A percentile compares a stretch with the other conserved stretches of the same genome.
These are phyloP conservation scores for Tetragonia tetragonoides DNA, from an alignment of 148 eudicot genomes.

Conservation along the genomic window DNA sequence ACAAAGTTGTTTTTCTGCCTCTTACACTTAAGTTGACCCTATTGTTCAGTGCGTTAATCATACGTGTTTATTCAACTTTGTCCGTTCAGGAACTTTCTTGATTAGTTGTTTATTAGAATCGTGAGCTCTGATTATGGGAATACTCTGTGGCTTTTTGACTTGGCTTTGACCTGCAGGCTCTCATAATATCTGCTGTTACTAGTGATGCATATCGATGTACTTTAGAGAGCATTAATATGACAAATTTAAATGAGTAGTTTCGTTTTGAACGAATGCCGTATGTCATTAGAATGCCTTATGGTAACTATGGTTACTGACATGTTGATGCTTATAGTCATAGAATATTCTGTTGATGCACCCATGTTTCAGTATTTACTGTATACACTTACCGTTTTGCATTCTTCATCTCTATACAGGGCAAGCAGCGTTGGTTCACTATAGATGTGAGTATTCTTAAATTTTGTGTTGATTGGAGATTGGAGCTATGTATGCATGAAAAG, in stretches of 20 bases:
- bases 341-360: neutral
- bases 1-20: too few species aligned
- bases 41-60: neutral
- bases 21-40: neutral
- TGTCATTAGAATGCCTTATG: neutral
- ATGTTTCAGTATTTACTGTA: neutral
- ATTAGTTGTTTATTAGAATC: neutral
- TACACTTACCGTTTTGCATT: conserved; percentile 1
- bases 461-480: too few species aligned
- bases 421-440: conserved; percentile 43
- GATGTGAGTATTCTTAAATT: conserved; percentile 42
- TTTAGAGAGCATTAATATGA: neutral
- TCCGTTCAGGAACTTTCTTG: neutral
- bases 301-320: neutral
- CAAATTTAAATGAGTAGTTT: neutral
- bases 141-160: too few species aligned
- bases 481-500: too few species aligned
- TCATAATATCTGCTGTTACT: neutral
- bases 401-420: conserved; percentile 39
- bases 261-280: neutral
- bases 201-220: neutral
- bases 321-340: neutral
- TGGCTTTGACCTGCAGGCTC: too few species aligned
- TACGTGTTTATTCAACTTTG: neutral
- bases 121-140: neutral